Percentiles rank a stretch among this genome's conserved stretches.
Conservation (phyloP, 2,329 filamentous ascomycete genomes). For the Penicillium brevicompactum region DNA sequence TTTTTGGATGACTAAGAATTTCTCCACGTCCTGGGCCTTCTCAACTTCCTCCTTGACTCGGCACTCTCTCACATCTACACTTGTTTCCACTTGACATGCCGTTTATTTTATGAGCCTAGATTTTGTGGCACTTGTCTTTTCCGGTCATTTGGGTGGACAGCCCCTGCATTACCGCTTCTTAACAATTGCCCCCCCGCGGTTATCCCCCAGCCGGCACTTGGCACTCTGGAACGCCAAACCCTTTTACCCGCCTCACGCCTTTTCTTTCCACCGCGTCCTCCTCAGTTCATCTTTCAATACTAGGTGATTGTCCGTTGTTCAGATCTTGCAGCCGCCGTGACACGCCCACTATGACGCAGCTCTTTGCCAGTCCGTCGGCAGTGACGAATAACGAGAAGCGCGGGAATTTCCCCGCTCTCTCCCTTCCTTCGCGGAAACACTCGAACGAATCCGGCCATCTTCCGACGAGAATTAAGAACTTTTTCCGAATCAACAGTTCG, state of each 20-base stretch:
- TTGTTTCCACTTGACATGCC: constrained; percentile 14
- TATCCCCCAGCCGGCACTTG: constrained; percentile 20
- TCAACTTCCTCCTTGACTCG: constrained; percentile 14
- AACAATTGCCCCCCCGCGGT: constrained; percentile 14
- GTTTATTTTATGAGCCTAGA: constrained; percentile 21
- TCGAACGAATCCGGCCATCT: constrained; percentile 51
- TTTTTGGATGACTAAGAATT: constrained; percentile 24
- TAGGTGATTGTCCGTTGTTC: background rate
- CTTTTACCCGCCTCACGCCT: constrained; percentile 6
- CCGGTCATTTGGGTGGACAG: constrained; percentile 27
- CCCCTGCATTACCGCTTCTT: constrained; percentile 19
- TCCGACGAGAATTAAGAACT: constrained; percentile 68
- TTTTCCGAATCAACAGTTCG: constrained; percentile 66
- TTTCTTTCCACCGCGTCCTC: constrained; percentile 12
- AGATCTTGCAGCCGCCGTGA: background rate
- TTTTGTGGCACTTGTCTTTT: constrained; percentile 18
- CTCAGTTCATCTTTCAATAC: constrained; percentile 7
- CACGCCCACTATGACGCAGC: constrained; percentile 43
- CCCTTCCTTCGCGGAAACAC: constrained; percentile 49
- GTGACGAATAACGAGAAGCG: constrained; percentile 47
- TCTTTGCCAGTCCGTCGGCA: constrained; percentile 43
- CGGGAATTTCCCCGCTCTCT: constrained; percentile 49
- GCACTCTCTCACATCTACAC: constrained; percentile 10
- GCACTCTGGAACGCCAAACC: constrained; percentile 11
- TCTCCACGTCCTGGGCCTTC: constrained; percentile 18